A percentile compares a stretch with the other conserved stretches of the same genome.
Evolutionary conservation across 2,329 filamentous ascomycete genomes (phyloP).

Genomic region (Zelopaecilomyces penicillatus): DNA sequence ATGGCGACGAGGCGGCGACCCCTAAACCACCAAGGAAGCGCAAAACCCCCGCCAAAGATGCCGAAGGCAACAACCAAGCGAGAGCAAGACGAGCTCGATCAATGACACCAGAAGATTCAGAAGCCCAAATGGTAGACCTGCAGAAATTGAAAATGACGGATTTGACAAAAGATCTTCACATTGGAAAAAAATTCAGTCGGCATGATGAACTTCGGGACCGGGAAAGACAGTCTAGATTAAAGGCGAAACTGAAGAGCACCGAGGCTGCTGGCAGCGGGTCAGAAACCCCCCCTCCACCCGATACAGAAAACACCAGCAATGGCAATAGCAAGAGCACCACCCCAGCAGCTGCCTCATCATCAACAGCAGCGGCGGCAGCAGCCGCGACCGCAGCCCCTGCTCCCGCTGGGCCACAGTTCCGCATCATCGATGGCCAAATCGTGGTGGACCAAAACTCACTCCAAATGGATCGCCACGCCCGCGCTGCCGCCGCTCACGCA

Average conservation of each 20-base stretch:
- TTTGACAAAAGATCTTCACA: conserved; percentile 58
- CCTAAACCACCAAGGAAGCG: conserved; percentile 19
- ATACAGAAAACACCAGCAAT: conserved; percentile 2
- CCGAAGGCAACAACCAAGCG: conserved; percentile 16
- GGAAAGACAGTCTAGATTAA: conserved; percentile 39
- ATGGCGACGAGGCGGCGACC: conserved; percentile 11
- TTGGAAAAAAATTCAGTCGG: conserved; percentile 67
- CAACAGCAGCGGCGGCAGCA: conserved; percentile 15
- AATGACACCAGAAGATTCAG: conserved; percentile 55
- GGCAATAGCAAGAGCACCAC: conserved; percentile 8
- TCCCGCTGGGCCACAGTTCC: conserved; percentile 44
- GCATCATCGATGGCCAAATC: conserved; percentile 64
- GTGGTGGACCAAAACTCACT: conserved; percentile 61
- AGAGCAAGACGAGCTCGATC: conserved; percentile 33
- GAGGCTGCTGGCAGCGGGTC: conserved; percentile 14
- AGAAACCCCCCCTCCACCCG: conserved; percentile 11
- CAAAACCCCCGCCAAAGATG: conserved; percentile 14
- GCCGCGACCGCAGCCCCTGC: conserved; percentile 16
- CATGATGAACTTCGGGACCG: conserved; percentile 65
- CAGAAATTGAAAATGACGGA: conserved; percentile 64
- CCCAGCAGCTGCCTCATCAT: conserved; percentile 5
- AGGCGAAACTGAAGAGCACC: conserved; percentile 21
- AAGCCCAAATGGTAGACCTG: conserved; percentile 54
- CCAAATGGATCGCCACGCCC: conserved; percentile 59
- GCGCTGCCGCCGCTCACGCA: conserved; percentile 41